Conservation (phyloP, 2,329 filamentous ascomycete genomes). For the Zopfia rhizophila region DNA sequence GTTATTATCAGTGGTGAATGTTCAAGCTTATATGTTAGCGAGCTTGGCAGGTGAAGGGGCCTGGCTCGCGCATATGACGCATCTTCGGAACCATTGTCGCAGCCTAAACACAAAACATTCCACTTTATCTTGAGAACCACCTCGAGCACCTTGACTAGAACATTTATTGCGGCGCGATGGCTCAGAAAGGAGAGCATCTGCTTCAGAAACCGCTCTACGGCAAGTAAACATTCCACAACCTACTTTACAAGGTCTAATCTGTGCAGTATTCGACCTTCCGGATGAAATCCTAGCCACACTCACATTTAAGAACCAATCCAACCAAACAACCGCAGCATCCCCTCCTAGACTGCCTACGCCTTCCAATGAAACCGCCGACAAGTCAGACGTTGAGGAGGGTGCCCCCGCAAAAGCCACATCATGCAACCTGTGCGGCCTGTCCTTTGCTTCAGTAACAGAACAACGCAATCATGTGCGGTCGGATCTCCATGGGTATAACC, state of each 20-base stretch:
- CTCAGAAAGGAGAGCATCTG: slow-evolving; percentile 42
- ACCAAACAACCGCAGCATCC: slow-evolving; percentile 29
- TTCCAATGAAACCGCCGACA: slow-evolving; percentile 42
- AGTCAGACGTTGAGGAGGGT: slow-evolving; percentile 49
- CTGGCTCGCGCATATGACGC: too few relatives aligned
- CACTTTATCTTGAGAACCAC: too few relatives aligned
- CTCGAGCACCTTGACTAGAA: too few relatives aligned
- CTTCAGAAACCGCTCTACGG: slow-evolving; percentile 53
- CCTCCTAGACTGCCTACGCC: slow-evolving; percentile 17
- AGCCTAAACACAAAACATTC: too few relatives aligned
- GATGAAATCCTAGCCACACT: slow-evolving; percentile 76
- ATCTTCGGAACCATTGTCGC: too few relatives aligned
- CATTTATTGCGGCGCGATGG: too few relatives aligned
- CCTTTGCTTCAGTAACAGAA: slow-evolving; percentile 78
- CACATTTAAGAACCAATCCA: slow-evolving; percentile 61
- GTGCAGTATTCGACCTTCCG: slow-evolving; percentile 82
- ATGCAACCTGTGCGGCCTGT: slow-evolving; percentile 81
- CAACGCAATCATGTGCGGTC: slow-evolving; percentile 88
- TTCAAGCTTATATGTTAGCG: too few relatives aligned
- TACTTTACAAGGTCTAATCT: slow-evolving; percentile 21
- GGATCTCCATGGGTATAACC: slow-evolving; percentile 92
- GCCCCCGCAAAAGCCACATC: slow-evolving; percentile 70
- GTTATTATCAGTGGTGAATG: too few relatives aligned
- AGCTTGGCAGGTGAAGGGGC: too few relatives aligned
- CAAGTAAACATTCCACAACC: slow-evolving; percentile 19